These are phyloP conservation scores for Thielaviopsis ethacetica DNA, from an alignment of 2,329 filamentous ascomycete species.

Conservation along the genomic window DNA sequence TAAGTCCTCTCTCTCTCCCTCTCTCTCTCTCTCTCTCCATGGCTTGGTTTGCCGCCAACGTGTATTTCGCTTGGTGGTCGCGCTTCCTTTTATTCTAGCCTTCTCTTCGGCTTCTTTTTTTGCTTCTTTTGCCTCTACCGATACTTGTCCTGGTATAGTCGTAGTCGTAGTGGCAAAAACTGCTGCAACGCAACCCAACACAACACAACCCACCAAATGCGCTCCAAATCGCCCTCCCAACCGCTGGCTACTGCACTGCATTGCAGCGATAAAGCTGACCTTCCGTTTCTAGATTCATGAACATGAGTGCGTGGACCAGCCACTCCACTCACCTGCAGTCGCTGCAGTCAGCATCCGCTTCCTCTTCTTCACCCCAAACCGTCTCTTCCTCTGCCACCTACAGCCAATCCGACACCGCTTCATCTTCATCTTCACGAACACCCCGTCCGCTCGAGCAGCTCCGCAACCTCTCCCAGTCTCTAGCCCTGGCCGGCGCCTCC, in stretches of 20 bases:
- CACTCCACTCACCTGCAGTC: slow-evolving; percentile 15
- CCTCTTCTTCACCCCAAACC: slow-evolving; percentile 2
- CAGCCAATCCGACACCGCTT: neutral
- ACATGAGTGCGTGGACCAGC: slow-evolving; percentile 36
- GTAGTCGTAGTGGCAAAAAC: too few species aligned
- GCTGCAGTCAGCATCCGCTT: neutral
- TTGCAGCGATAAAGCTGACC: neutral
- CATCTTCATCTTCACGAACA: slow-evolving; percentile 3
- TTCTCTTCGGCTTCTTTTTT: too few species aligned
- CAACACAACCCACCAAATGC: too few species aligned
- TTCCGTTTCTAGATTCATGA: slow-evolving; percentile 29
- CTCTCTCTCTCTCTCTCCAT: neutral
- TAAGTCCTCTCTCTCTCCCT: neutral
- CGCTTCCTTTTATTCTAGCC: too few species aligned
- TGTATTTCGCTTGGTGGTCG: neutral
- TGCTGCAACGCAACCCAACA: too few species aligned
- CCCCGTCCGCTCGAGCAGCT: slow-evolving; percentile 8
- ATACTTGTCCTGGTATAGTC: too few species aligned
- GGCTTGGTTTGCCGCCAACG: too few species aligned
- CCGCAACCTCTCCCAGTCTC: slow-evolving; percentile 9
- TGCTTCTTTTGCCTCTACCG: too few species aligned
- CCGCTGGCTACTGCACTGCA: neutral
- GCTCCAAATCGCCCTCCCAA: too few species aligned
- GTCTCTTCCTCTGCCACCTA: neutral
- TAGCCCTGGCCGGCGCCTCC: slow-evolving; percentile 1